These are phyloP conservation scores for Schwanniomyces etchellsii DNA, from an alignment of 1,139 yeast species.

Conservation along the genomic window DNA sequence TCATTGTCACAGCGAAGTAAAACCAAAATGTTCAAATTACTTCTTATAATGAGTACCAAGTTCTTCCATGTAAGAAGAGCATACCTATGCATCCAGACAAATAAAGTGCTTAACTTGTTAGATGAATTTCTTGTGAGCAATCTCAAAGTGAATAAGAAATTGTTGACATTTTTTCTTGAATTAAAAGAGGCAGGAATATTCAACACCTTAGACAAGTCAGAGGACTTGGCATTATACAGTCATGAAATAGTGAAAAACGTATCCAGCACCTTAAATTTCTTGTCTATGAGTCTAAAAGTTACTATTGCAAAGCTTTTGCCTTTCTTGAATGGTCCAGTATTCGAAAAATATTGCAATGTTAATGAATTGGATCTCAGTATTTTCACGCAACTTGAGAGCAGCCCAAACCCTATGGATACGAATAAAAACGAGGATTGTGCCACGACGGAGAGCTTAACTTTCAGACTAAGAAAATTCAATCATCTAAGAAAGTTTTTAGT, in stretches of 20 bases:
- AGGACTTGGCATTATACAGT: constrained; percentile 1
- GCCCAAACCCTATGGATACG: constrained; percentile 6
- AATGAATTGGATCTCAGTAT: constrained; percentile 24
- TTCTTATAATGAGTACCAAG: constrained; percentile 27
- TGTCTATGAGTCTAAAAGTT: constrained; percentile 23
- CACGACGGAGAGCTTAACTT: constrained; percentile 1
- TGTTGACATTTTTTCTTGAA: constrained; percentile 26
- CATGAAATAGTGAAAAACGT: constrained; percentile 6
- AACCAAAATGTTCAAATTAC: constrained; percentile 25
- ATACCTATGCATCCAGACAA: constrained; percentile 18
- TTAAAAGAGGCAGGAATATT: constrained; percentile 29
- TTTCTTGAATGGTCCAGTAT: constrained; percentile 29
- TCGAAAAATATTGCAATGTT: constrained; percentile 37
- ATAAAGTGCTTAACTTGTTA: constrained; percentile 18
- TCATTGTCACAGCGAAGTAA: constrained; percentile 4
- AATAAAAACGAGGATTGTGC: constrained; percentile 1
- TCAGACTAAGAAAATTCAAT: constrained; percentile 24
- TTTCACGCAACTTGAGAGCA: constrained; percentile 11
- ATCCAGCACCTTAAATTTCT: constrained; percentile 17
- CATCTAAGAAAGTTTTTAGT: constrained; percentile 33
- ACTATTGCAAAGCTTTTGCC: constrained; percentile 31
- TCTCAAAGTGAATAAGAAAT: constrained; percentile 32
- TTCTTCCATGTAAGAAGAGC: constrained; percentile 24
- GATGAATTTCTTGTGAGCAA: constrained; percentile 30
- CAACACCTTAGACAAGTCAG: constrained; percentile 6